A percentile compares a stretch with the other conserved stretches of the same genome.
phyloP scores from a whole-genome alignment of 306 rosid species.

The Cyclanthera cordifolia region DNA sequence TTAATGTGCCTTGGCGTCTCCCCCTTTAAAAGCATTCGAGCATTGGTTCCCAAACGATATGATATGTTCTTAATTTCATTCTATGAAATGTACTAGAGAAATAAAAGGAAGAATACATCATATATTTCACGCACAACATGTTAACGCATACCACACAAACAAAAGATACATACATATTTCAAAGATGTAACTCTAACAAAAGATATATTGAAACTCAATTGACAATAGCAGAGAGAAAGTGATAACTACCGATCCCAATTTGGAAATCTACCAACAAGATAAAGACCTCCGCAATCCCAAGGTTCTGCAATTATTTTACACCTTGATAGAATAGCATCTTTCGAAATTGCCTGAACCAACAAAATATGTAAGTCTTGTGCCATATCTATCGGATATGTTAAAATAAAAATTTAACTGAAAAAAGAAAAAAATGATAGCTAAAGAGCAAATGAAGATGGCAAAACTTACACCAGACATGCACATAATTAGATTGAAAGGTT shows the following conservation, averaged over 20 bases:
- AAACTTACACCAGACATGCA: background rate
- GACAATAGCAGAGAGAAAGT: background rate
- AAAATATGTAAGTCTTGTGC: background rate
- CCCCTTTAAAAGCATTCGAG: no score
- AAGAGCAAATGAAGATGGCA: background rate
- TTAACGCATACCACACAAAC: background rate
- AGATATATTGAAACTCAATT: background rate
- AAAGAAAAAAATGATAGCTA: background rate
- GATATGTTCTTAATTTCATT: no score
- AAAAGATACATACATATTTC: background rate
- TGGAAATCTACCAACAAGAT: slow-evolving; percentile 91
- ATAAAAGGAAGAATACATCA: no score
- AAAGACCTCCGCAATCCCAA: slow-evolving; percentile 97
- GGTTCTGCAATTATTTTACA: slow-evolving; percentile 97
- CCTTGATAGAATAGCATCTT: slow-evolving; percentile 70
- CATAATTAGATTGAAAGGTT: background rate
- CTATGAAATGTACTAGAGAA: no score
- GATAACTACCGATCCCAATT: slow-evolving; percentile 83
- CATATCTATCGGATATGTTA: background rate
- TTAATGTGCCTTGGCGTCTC: no score
- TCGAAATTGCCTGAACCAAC: slow-evolving; percentile 68
- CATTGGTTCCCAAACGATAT: no score
- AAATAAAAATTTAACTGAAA: background rate
- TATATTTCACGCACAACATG: background rate
- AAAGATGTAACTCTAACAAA: background rate